Conservation (phyloP, 2,329 filamentous ascomycete genomes). For the Penicillium sp. region DNA sequence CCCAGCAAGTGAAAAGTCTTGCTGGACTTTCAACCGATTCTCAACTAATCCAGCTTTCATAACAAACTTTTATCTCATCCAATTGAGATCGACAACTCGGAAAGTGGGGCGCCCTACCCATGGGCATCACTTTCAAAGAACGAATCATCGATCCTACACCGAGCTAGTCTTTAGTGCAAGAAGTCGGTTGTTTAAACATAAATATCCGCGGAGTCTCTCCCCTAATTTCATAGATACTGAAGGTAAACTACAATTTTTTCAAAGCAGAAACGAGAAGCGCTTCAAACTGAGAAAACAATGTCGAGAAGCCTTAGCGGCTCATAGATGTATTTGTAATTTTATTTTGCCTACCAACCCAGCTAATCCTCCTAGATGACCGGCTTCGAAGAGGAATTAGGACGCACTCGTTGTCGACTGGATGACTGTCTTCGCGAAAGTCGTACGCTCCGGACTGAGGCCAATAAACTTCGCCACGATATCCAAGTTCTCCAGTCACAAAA, state of each 20-base stretch:
- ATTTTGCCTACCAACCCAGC: not conserved
- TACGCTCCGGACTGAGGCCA: not conserved
- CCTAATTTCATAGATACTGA: not conserved
- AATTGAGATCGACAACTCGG: no score
- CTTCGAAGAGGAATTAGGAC: not conserved
- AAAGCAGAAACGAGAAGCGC: not conserved
- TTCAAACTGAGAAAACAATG: not conserved
- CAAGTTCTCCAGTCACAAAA: not conserved
- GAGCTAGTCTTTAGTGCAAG: not conserved
- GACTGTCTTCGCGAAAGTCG: not conserved
- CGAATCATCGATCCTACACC: not conserved
- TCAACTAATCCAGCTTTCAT: not conserved
- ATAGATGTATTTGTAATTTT: not conserved
- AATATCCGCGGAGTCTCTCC: not conserved
- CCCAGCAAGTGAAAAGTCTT: not conserved
- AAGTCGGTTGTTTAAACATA: not conserved
- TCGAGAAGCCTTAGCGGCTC: not conserved
- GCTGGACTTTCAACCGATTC: not conserved
- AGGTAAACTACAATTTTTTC: not conserved
- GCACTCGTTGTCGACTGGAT: not conserved
- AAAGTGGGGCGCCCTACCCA: not conserved
- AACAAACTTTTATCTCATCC: not conserved
- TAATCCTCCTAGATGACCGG: not conserved
- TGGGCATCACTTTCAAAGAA: not conserved
- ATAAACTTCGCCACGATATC: not conserved